Conservation (phyloP, 164 flowering plant species). For the Kingdonia uniflora region DNA sequence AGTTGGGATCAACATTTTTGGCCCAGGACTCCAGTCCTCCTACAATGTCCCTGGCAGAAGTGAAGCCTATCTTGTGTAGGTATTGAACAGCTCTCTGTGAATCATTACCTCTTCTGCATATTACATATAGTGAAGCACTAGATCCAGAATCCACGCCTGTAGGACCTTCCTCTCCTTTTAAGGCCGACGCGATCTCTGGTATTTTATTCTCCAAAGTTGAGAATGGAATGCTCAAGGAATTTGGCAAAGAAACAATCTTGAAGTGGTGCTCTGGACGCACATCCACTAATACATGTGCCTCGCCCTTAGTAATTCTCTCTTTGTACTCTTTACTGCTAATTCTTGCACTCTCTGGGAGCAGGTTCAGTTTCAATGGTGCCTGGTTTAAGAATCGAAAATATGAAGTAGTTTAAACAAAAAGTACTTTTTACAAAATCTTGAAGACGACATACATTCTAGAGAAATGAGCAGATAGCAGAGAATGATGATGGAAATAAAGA, state of each 20-base stretch:
- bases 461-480: neutral
- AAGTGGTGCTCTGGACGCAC: conserved; percentile 90
- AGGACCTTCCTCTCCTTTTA: conserved; percentile 28
- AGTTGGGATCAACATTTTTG: conserved; percentile 60
- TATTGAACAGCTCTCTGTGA: conserved; percentile 82
- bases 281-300: conserved; percentile 72
- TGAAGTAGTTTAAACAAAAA: neutral
- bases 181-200: conserved; percentile 37
- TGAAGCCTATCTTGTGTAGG: conserved; percentile 61
- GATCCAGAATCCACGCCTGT: conserved; percentile 14
- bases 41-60: conserved; percentile 60
- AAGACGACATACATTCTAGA: no score
- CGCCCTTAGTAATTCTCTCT: conserved; percentile 36
- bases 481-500: neutral
- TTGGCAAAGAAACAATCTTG: conserved; percentile 72
- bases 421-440: no score
- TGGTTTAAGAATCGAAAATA: conserved; percentile 21
- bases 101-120: conserved; percentile 94
- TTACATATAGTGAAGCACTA: conserved; percentile 43
- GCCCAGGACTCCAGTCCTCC: conserved; percentile 94
- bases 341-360: conserved; percentile 51
- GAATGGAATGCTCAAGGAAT: conserved; percentile 68
- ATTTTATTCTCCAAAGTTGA: conserved; percentile 45
- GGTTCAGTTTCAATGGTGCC: conserved; percentile 59
- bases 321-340: conserved; percentile 71